Evolutionary conservation across 371 early-diverging fungal genomes (phyloP).

Genomic region (Saksenaea oblongispora): DNA sequence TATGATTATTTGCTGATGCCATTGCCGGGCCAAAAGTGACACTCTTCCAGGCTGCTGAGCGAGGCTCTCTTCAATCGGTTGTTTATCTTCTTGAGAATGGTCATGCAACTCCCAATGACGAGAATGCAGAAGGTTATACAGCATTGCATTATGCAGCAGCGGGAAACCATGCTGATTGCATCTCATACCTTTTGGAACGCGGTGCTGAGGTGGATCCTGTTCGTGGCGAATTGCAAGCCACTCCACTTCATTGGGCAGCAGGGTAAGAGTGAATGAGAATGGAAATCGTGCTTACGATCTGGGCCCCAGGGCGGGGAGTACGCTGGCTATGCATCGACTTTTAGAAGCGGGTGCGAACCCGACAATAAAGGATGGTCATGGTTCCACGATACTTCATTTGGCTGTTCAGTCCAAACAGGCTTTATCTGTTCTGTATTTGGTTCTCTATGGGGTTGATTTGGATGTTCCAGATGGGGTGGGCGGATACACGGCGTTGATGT

Average conservation of each 20-base stretch:
- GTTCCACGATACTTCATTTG: constrained; percentile 80
- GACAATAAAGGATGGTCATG: constrained; percentile 64
- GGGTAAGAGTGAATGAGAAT: constrained; percentile 36
- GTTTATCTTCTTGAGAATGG: neutral
- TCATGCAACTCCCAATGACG: constrained; percentile 24
- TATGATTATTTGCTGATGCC: neutral
- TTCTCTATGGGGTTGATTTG: constrained; percentile 57
- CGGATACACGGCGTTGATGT: constrained; percentile 68
- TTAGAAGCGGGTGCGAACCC: constrained; percentile 68
- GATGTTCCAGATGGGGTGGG: constrained; percentile 74
- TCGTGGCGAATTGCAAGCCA: constrained; percentile 75
- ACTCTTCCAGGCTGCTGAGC: neutral
- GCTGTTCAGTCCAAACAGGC: constrained; percentile 73
- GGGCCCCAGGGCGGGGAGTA: constrained; percentile 52
- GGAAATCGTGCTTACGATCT: neutral
- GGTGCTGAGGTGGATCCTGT: constrained; percentile 74
- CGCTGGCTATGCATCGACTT: constrained; percentile 64
- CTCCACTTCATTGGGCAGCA: constrained; percentile 90
- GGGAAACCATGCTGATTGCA: constrained; percentile 74
- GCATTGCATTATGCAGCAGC: constrained; percentile 82
- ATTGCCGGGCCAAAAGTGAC: neutral
- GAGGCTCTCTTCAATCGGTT: constrained; percentile 1
- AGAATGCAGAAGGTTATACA: constrained; percentile 64
- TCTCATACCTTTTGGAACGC: constrained; percentile 73
- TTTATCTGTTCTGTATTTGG: constrained; percentile 60